Evolutionary conservation across 768 basidiomycete genomes (phyloP), one percentile per base, ranked within the genome.

Genomic region (Phanerochaete sordida): DNA sequence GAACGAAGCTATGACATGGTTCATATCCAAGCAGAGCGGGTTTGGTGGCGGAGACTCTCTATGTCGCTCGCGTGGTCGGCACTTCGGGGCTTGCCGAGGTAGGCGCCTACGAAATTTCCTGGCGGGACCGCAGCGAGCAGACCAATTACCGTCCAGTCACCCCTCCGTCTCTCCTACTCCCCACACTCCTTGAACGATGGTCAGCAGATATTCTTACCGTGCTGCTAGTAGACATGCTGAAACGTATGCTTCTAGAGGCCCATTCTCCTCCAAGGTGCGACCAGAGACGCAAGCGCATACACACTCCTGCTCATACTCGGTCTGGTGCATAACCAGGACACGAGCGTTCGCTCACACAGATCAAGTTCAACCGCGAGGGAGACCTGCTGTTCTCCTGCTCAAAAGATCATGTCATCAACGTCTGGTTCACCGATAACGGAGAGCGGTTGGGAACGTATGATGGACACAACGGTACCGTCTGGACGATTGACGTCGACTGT

Each of bases 401-500:
- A 66, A 99, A 99, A 81, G 97, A 99, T 73, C 84, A 90, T 68
- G 74, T 92, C 66, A 91, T 98, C 73, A 98, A 97, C 71, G 95
- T 93, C 53, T 98, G 96, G 96, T 97, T 84, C 73, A 88, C 95
- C 13, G 93, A 96, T 68, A 99, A 99, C 68, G 97, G 97, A 53
- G 97, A 98, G 79, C 82, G 97, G 60, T 75, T 99, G 67, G 97
- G 97, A 35, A 99, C 97, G 60, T 98, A 97, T 70, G 86, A 92
- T 48, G 97, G 95, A 43, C 87, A 97, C 75, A 99, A 98, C 69
- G 97, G 97, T 58, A 82, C 91, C 0, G 91, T 99, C 27, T 98
- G 97, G 97, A 95, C 95, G 54, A 85, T 95, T 65, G 95, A 96
- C 74, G 86, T 93, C 55, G 97, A 99, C 80, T 87, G 95, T 97